Evolutionary conservation across 176 grass and related monocot species (phyloP).

Genomic region (Hordeum marinum): DNA sequence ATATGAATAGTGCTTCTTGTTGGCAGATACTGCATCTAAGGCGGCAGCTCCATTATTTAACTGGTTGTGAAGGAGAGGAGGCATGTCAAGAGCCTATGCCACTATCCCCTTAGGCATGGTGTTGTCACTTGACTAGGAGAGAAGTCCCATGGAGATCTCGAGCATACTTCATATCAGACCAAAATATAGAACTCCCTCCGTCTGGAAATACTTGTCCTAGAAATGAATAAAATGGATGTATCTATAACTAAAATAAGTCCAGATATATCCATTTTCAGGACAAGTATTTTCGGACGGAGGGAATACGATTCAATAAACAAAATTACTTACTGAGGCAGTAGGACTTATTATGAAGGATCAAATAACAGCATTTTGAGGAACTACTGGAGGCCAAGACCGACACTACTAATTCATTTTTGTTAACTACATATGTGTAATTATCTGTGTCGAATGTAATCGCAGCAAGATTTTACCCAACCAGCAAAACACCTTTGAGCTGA

Average conservation of each 20-base stretch:
- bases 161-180: background rate
- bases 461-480: background rate
- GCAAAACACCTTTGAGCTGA: too few relatives aligned
- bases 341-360: too few relatives aligned
- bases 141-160: background rate
- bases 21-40: constrained; percentile 70
- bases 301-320: background rate
- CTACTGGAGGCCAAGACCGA: background rate
- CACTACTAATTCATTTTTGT: background rate
- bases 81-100: constrained; percentile 11
- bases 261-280: too few relatives aligned
- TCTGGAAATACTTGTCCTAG: too few relatives aligned
- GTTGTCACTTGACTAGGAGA: background rate
- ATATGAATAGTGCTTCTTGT: too few relatives aligned
- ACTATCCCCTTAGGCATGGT: background rate
- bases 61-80: constrained; percentile 42
- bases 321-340: background rate
- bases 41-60: constrained; percentile 49
- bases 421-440: background rate
- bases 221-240: too few relatives aligned
- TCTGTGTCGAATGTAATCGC: too few relatives aligned
- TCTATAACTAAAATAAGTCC: too few relatives aligned
- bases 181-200: too few relatives aligned
- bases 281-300: too few relatives aligned
- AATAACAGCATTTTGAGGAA: background rate